Evolutionary conservation across 192 early-diverging fungal genomes (phyloP).

Genomic region (Linnemannia elongata): DNA sequence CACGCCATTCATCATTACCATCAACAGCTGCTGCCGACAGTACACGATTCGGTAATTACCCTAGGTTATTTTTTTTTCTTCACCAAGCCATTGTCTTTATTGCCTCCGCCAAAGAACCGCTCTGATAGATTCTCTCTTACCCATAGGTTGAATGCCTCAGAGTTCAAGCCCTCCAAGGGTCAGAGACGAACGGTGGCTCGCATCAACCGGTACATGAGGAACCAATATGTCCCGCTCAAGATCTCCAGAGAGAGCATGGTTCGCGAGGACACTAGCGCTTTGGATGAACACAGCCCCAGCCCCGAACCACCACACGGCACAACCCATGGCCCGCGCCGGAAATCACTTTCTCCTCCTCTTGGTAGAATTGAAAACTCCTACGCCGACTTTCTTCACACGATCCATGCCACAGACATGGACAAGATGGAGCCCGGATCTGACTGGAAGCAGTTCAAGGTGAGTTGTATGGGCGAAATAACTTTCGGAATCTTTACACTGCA

Average conservation of each 20-base stretch:
- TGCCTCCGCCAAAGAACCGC: background rate
- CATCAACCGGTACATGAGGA: slow-evolving; percentile 69
- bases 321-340: slow-evolving; percentile 17
- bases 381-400: slow-evolving; percentile 41
- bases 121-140: background rate
- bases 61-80: background rate
- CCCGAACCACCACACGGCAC: slow-evolving; percentile 16
- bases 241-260: slow-evolving; percentile 43
- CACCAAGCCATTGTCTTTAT: background rate
- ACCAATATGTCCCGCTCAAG: slow-evolving; percentile 50
- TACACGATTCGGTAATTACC: slow-evolving; percentile 74
- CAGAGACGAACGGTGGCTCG: slow-evolving; percentile 76
- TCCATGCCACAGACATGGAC: slow-evolving; percentile 38
- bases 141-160: slow-evolving; percentile 63
- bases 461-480: background rate
- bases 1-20: background rate
- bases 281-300: slow-evolving; percentile 44
- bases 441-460: slow-evolving; percentile 50
- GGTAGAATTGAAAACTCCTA: slow-evolving; percentile 23
- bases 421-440: slow-evolving; percentile 5
- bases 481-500: background rate
- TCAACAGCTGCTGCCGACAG: slow-evolving; percentile 79
- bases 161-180: slow-evolving; percentile 72
- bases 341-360: slow-evolving; percentile 42
- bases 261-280: slow-evolving; percentile 23